Evolutionary conservation across 129 eudicot species (phyloP), one percentile per base, ranked within the genome.

Genomic region (Chrysanthemum lavandulifolium): DNA sequence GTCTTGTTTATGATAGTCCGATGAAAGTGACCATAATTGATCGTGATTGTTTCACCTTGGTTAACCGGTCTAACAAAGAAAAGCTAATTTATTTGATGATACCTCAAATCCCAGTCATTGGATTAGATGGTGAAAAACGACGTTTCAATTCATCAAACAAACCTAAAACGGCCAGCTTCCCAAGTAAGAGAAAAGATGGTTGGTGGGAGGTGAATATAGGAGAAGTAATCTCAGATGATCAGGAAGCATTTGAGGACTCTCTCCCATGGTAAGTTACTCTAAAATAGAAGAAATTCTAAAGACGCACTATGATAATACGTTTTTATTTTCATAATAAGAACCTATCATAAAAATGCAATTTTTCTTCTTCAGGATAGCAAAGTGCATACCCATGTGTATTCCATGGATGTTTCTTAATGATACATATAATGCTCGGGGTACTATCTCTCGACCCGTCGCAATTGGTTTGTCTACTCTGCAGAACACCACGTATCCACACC

Each of bases 91-190:
- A 69, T 69, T 69, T 69, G 64, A 69, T 62, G 31, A 33, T 36
- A 15, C 64, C 74, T 31, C 64, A 54, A 69, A 16, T n/a, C 19
- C 74, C 65, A 15, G 36, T 67, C 49, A 67, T 67, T 50, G 65
- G 74, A 15, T 18, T 52, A 6, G 4, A 54, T 55, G 31, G 63
- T 54, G 51, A 54, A 10, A 4, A 4, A 10, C 23, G 45, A 48
- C 5, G 21, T 10, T 19, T 1, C 11, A 69, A 10, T 5, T 13
- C 54, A 33, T 54, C 36, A 6, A 70, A 70, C 65, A 54, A 18
- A 33, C 52, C 36, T 47, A 15, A 55, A 33, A 33, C 45, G 29
- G 7, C 6, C 1, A 18, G 4, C 13, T 31, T 27, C n/a, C 67
- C 67, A 29, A 62, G 14, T 7, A 62, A 52, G 61, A 68, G 73